phyloP scores from a whole-genome alignment of 2,329 filamentous ascomycete species.

The Cadophora malorum region DNA sequence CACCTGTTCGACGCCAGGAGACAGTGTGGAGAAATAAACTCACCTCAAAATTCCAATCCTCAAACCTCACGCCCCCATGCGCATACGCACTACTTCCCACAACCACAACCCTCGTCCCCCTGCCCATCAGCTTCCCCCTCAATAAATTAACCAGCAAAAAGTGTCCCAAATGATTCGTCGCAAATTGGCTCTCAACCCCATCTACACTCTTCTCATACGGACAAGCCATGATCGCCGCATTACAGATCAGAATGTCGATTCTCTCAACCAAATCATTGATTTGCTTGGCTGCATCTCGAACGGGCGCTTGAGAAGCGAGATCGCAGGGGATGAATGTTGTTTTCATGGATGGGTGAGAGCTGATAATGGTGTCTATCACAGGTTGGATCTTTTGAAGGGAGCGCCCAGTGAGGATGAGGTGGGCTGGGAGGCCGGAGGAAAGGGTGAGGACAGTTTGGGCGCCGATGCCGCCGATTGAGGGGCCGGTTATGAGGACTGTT shows the following conservation, averaged over 20 bases:
- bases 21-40: not conserved
- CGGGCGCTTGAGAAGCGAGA: slow-evolving; percentile 49
- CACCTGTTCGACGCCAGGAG: too few relatives aligned
- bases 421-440: slow-evolving; percentile 33
- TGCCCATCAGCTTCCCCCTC: slow-evolving; percentile 29
- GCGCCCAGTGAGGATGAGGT: slow-evolving; percentile 31
- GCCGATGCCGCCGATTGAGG: slow-evolving; percentile 25
- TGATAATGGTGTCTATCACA: slow-evolving; percentile 24
- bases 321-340: slow-evolving; percentile 39
- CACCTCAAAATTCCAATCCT: slow-evolving; percentile 49
- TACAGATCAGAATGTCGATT: slow-evolving; percentile 53
- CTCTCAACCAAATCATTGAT: slow-evolving; percentile 44
- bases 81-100: slow-evolving; percentile 49
- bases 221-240: slow-evolving; percentile 42
- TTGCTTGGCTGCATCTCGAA: slow-evolving; percentile 49
- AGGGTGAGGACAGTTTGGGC: slow-evolving; percentile 31
- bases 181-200: slow-evolving; percentile 59
- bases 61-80: slow-evolving; percentile 45
- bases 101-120: slow-evolving; percentile 44
- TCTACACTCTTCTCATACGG: slow-evolving; percentile 46
- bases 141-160: slow-evolving; percentile 61
- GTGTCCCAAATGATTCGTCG: slow-evolving; percentile 59
- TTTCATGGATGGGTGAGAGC: slow-evolving; percentile 13
- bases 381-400: slow-evolving; percentile 27
- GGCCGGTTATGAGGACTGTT: slow-evolving; percentile 30